phyloP scores from a whole-genome alignment of 202 grass and related monocot genomes.

The Setaria viridis region DNA sequence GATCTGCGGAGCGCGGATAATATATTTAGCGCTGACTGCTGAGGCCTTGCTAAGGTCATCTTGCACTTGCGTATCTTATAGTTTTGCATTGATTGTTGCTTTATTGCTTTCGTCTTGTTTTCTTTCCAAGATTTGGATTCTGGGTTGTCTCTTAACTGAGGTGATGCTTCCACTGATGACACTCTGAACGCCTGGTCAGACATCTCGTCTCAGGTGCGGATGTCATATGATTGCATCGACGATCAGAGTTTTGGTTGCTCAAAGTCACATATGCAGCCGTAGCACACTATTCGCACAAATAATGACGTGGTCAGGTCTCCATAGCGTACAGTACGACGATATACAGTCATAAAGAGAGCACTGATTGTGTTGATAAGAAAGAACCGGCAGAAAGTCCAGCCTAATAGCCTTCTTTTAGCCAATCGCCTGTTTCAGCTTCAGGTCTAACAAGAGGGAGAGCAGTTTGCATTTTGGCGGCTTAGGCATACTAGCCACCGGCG shows the following conservation, averaged over 20 bases:
- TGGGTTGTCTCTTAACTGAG: too few species aligned
- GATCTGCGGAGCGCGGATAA: too few species aligned
- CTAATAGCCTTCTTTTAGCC: background rate
- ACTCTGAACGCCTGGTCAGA: background rate
- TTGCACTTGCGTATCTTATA: too few species aligned
- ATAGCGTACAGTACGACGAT: background rate
- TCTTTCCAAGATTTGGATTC: too few species aligned
- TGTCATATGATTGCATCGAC: constrained; percentile 11
- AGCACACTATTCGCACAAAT: background rate
- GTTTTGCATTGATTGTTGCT: background rate
- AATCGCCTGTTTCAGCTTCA: background rate
- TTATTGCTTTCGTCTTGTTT: background rate
- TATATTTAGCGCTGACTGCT: too few species aligned
- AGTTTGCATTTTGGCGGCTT: background rate
- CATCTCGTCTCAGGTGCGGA: background rate
- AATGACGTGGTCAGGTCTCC: background rate
- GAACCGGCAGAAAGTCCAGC: background rate
- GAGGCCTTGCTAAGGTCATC: too few species aligned
- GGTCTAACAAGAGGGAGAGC: background rate
- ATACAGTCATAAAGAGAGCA: background rate
- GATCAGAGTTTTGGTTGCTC: background rate
- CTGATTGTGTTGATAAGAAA: background rate
- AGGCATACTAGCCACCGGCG: background rate
- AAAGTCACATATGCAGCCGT: background rate
- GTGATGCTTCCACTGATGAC: too few species aligned